These are phyloP conservation scores for Glycine tomentella DNA, from an alignment of 306 rosid genomes.

Conservation along the genomic window DNA sequence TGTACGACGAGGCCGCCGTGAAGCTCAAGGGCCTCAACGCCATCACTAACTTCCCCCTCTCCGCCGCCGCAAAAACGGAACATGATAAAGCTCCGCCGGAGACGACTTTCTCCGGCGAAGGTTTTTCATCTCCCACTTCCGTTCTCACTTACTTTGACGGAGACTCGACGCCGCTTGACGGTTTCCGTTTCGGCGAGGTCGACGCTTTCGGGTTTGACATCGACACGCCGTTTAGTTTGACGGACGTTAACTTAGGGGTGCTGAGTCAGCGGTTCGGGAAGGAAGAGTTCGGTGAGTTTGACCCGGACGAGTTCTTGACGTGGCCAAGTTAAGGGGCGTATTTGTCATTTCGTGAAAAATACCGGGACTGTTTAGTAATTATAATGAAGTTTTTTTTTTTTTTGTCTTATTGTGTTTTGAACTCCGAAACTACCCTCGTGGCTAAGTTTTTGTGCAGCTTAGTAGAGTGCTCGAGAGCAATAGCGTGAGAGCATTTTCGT, in stretches of 20 bases:
- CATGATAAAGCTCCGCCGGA: background rate
- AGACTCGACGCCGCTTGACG: constrained; percentile 39
- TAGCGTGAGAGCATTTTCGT: background rate
- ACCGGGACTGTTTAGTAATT: constrained; percentile 43
- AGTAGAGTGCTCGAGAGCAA: constrained; percentile 46
- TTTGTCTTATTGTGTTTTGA: constrained; percentile 2
- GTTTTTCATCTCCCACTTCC: constrained; percentile 64
- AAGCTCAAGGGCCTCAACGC: constrained; percentile 77
- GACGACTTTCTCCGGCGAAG: constrained; percentile 30
- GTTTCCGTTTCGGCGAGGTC: constrained; percentile 48
- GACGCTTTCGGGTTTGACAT: constrained; percentile 59
- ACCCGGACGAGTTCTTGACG: constrained; percentile 64
- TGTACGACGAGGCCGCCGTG: constrained; percentile 79
- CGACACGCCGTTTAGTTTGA: constrained; percentile 57
- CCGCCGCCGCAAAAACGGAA: background rate
- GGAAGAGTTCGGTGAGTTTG: constrained; percentile 79
- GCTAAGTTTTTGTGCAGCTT: constrained; percentile 20
- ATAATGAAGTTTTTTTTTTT: too few species aligned
- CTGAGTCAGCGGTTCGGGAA: constrained; percentile 50
- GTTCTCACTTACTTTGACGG: constrained; percentile 56
- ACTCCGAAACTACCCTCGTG: constrained; percentile 47
- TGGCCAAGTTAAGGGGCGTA: constrained; percentile 42
- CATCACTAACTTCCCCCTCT: constrained; percentile 65
- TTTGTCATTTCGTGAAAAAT: background rate
- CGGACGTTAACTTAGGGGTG: constrained; percentile 50